Evolutionary conservation across 805 yeast genomes (phyloP).

Genomic region (Debaryomyces hansenii): DNA sequence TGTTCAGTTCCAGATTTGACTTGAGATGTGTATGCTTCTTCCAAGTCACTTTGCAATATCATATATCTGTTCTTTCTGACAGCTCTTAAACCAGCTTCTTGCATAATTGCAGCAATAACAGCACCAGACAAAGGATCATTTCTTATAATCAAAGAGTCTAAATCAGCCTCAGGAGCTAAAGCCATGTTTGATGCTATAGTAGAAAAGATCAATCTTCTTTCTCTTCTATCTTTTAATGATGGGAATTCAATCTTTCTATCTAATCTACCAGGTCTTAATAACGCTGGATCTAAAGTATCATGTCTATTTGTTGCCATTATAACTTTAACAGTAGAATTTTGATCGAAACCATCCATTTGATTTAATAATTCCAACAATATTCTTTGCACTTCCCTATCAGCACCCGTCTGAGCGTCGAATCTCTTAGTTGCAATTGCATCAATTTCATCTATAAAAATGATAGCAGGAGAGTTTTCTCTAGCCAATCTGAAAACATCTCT

Average conservation of each 20-base stretch:
- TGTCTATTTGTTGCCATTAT: slow-evolving; percentile 99
- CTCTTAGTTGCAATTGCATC: slow-evolving; percentile 99
- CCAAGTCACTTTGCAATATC: slow-evolving; percentile 92
- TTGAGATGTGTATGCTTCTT: slow-evolving; percentile 96
- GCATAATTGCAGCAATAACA: slow-evolving; percentile 98
- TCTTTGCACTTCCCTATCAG: slow-evolving; percentile 99
- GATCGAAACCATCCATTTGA: slow-evolving; percentile 99
- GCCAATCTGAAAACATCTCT: slow-evolving; percentile 97
- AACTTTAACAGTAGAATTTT: slow-evolving; percentile 90
- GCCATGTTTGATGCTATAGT: slow-evolving; percentile 98
- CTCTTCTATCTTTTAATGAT: slow-evolving; percentile 92
- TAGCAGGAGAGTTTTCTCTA: slow-evolving; percentile 94
- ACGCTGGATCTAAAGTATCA: slow-evolving; percentile 98
- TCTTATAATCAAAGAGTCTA: slow-evolving; percentile 90
- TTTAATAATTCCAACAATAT: slow-evolving; percentile 91
- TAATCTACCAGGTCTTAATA: slow-evolving; percentile 96
- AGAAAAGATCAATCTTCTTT: slow-evolving; percentile 91
- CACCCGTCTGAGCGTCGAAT: slow-evolving; percentile 99
- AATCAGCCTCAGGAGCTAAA: slow-evolving; percentile 94
- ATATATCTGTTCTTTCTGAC: slow-evolving; percentile 98
- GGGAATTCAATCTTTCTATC: slow-evolving; percentile 99
- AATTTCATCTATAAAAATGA: slow-evolving; percentile 96
- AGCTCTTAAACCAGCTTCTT: slow-evolving; percentile 98
- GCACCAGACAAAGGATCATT: slow-evolving; percentile 98
- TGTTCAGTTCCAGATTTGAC: slow-evolving; percentile 94